Base-by-base conservation (phyloP, 2,329 filamentous ascomycete species). In the Ambrosiella xylebori region DNA sequence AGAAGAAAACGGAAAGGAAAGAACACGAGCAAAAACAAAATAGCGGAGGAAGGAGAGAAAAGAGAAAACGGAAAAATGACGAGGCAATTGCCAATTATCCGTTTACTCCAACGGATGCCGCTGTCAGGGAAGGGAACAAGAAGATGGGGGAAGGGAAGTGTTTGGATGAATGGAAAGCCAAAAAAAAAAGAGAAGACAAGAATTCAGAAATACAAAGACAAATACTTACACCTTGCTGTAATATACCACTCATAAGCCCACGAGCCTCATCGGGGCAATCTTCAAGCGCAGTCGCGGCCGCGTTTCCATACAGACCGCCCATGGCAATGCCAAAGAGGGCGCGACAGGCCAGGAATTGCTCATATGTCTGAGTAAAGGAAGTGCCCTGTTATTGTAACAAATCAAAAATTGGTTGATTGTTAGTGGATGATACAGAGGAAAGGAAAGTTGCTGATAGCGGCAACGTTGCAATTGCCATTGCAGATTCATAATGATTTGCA, bases 261-360 rank as follows among this genome's bases (percentile, higher is more conserved):
- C 85, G 77, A 3, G 84, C 79, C 62, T 83, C 80, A 49, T 73
- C 69, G 3, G 84, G 85, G 60, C 82, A 79, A 64, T 88, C 86
- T 65, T 91, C 87, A 7, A 91, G 75, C 0, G 86, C 85, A 63
- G 86, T 90, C 3, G 86, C 85, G 8, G 85, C 84, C 1, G 84
- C 85, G 64, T 88, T 88, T 57, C 86, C 87, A 68, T 89, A 82
- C 1, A 90, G 63, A 63, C 86, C 86, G 45, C 86, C 87, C 86
- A 91, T 91, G 64, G 86, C 86, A 49, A 91, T 69, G 52, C 86
- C 86, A 65, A 90, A 91, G 2, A 91, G 72, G 39, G 82, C 81
- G 45, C 86, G 77, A 9, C 86, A 85, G 12, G 82, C 85, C 17
- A 93, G 73, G 65, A 77, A 90, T 64, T 87, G 79, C 57, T 76